Conservation (phyloP, 1,139 yeast species). For the Yamadazyma membranifaciens region DNA sequence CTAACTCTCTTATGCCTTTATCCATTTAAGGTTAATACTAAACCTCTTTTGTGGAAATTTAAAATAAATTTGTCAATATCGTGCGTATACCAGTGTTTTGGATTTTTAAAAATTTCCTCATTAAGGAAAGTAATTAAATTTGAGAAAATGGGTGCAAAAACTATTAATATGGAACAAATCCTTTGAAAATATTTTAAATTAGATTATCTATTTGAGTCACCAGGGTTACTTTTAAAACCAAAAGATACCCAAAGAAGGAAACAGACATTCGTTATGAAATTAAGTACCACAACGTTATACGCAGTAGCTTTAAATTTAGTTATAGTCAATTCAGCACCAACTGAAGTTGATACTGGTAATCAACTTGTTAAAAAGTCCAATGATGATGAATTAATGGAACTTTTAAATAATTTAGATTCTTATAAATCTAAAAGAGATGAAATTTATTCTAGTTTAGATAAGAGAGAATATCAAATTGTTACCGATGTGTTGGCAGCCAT, state of each 20-base stretch:
- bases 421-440: slow-evolving; percentile 32
- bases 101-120: slow-evolving; percentile 9
- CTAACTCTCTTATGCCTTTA: neutral
- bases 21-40: neutral
- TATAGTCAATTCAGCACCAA: slow-evolving; percentile 30
- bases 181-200: neutral
- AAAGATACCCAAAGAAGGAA: neutral
- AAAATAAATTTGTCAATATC: neutral
- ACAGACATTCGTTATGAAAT: slow-evolving; percentile 22
- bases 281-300: slow-evolving; percentile 26
- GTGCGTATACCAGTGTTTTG: slow-evolving; percentile 4
- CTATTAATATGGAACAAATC: slow-evolving; percentile 1
- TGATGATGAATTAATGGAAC: slow-evolving; percentile 20
- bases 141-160: slow-evolving; percentile 7
- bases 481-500: slow-evolving; percentile 42
- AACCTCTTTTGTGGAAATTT: neutral
- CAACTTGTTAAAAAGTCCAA: slow-evolving; percentile 10
- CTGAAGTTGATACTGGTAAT: slow-evolving; percentile 12
- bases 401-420: slow-evolving; percentile 21
- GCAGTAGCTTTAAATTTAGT: slow-evolving; percentile 28
- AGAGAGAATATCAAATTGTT: slow-evolving; percentile 38
- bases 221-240: no score
- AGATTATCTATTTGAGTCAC: neutral
- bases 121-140: slow-evolving; percentile 12
- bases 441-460: slow-evolving; percentile 22